These are phyloP conservation scores for Persicaria tinctoria DNA, from an alignment of 148 eudicot genomes.

Conservation along the genomic window DNA sequence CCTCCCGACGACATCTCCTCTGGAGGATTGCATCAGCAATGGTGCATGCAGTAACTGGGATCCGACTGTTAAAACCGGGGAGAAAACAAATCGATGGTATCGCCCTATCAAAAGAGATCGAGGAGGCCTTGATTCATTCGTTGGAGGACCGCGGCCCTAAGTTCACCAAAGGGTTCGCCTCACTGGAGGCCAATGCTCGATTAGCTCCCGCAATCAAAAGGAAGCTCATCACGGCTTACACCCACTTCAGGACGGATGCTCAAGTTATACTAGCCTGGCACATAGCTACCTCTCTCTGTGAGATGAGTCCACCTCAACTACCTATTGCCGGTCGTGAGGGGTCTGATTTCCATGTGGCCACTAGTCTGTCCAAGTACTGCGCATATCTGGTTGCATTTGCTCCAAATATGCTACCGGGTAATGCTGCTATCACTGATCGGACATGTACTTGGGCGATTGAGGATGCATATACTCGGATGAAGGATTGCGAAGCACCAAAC, in stretches of 20 bases:
- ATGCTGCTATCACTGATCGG: background rate
- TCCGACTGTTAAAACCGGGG: background rate
- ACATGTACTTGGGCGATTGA: background rate
- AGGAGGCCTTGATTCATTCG: background rate
- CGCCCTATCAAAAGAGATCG: background rate
- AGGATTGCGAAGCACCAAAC: background rate
- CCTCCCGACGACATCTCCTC: background rate
- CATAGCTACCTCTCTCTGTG: background rate
- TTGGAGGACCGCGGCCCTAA: background rate
- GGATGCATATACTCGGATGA: background rate
- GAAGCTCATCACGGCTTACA: background rate
- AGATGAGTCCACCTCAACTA: background rate
- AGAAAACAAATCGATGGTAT: background rate
- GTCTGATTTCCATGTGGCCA: background rate
- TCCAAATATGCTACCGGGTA: background rate
- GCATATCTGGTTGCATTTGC: background rate
- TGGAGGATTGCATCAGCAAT: background rate
- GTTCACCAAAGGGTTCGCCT: background rate
- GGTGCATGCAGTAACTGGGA: background rate
- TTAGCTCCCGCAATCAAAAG: background rate
- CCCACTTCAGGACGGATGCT: background rate
- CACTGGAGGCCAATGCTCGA: background rate
- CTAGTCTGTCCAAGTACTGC: background rate
- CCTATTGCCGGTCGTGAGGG: background rate
- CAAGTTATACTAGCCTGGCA: background rate